Percentiles rank a stretch among this genome's conserved stretches.
Conservation (phyloP, 1,139 yeast genomes). For the Pichia sp. region DNA sequence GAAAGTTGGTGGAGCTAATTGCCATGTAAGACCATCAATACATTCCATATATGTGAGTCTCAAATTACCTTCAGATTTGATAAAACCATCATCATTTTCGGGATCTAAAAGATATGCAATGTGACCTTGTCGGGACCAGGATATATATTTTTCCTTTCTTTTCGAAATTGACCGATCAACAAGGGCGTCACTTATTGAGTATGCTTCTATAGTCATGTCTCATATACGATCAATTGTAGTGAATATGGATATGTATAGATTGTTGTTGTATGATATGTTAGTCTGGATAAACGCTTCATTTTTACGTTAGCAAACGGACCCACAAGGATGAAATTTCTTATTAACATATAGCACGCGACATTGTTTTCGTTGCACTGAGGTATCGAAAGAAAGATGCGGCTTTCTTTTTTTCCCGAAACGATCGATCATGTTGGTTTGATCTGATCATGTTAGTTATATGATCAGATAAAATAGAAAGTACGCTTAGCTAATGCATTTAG, state of each 20-base stretch:
- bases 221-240: no score
- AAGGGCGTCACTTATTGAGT: slow-evolving; percentile 6
- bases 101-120: slow-evolving; percentile 48
- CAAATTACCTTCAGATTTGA: slow-evolving; percentile 25
- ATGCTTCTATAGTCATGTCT: slow-evolving; percentile 1
- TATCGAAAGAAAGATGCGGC: no score
- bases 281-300: no score
- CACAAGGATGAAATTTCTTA: no score
- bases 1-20: slow-evolving; percentile 45
- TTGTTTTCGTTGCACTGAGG: no score
- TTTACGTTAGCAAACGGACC: no score
- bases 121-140: slow-evolving; percentile 75
- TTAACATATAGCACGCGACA: no score
- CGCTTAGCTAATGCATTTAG: slow-evolving; percentile 13
- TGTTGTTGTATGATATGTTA: no score
- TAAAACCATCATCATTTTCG: slow-evolving; percentile 8
- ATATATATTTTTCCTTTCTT: slow-evolving; percentile 31
- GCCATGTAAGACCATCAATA: slow-evolving; percentile 59
- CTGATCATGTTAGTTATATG: neutral
- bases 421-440: neutral
- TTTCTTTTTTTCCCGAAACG: no score
- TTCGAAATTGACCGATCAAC: slow-evolving; percentile 2
- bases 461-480: neutral
- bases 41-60: slow-evolving; percentile 57
- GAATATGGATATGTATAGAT: no score